Evolutionary conservation across 192 early-diverging fungal genomes (phyloP).

Genomic region (Endogone sp.): DNA sequence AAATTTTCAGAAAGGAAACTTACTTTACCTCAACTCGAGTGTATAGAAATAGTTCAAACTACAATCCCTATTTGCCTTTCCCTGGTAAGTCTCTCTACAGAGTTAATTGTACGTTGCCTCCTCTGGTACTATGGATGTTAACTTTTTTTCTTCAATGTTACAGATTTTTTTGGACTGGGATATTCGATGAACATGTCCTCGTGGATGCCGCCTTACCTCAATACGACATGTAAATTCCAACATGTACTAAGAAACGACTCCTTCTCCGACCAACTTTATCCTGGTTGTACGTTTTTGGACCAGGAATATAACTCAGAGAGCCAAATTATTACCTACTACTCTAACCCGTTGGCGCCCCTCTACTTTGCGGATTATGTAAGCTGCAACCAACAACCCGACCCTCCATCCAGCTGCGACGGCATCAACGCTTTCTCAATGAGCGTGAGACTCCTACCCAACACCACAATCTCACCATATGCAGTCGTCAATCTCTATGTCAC

Average conservation of each 20-base stretch:
- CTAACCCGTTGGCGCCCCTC: neutral
- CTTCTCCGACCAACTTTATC: no score
- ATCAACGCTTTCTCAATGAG: neutral
- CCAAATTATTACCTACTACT: no score
- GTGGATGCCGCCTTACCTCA: neutral
- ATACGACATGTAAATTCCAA: neutral
- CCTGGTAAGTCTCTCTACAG: neutral
- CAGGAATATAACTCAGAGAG: no score
- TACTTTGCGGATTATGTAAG: neutral
- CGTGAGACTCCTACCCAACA: neutral
- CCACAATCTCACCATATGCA: neutral
- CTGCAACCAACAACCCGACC: neutral
- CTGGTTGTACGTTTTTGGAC: no score
- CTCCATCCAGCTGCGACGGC: neutral
- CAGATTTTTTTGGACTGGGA: neutral
- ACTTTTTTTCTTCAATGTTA: neutral
- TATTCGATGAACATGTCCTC: neutral
- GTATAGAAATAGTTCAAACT: neutral
- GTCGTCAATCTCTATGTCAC: neutral
- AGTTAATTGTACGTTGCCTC: neutral
- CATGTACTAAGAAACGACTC: neutral
- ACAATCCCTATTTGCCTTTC: neutral
- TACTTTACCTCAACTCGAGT: neutral
- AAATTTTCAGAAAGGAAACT: neutral
- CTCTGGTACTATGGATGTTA: neutral